phyloP scores from a whole-genome alignment of 116 monocot genomes.

The Dioscorea cayenensis region DNA sequence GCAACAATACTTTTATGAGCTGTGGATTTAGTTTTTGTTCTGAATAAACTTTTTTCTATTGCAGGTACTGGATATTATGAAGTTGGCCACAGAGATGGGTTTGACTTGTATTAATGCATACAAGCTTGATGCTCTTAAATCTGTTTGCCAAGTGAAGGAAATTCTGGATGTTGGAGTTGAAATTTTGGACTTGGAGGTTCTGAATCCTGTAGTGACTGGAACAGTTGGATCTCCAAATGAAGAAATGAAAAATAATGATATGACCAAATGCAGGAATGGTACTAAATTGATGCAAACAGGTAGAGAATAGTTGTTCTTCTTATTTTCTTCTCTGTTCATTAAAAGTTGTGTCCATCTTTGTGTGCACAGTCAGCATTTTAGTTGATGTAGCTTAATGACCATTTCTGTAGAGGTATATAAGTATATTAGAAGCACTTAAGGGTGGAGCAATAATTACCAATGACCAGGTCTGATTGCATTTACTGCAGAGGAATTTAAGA shows the following conservation, averaged over 20 bases:
- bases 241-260: neutral
- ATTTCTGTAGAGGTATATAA: too few species aligned
- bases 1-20: too few species aligned
- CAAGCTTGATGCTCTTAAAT: conserved; percentile 84
- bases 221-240: neutral
- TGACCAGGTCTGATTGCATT: too few species aligned
- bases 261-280: conserved; percentile 6
- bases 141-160: conserved; percentile 31
- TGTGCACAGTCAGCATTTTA: too few species aligned
- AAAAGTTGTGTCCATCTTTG: too few species aligned
- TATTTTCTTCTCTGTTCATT: too few species aligned
- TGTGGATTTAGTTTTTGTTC: neutral
- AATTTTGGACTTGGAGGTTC: conserved; percentile 11
- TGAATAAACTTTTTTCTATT: too few species aligned
- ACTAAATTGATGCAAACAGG: conserved; percentile 7
- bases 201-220: conserved; percentile 5
- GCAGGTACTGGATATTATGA: conserved; percentile 83
- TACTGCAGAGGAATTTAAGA: too few species aligned
- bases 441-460: too few species aligned
- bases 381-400: too few species aligned
- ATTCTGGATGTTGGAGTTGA: conserved; percentile 2
- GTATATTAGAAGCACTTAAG: too few species aligned
- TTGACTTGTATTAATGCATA: conserved; percentile 84
- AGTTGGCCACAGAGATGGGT: conserved; percentile 84
- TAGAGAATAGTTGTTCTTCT: neutral